Evolutionary conservation across 345 rosid genomes (phyloP).

Genomic region (Arabis alpina): DNA sequence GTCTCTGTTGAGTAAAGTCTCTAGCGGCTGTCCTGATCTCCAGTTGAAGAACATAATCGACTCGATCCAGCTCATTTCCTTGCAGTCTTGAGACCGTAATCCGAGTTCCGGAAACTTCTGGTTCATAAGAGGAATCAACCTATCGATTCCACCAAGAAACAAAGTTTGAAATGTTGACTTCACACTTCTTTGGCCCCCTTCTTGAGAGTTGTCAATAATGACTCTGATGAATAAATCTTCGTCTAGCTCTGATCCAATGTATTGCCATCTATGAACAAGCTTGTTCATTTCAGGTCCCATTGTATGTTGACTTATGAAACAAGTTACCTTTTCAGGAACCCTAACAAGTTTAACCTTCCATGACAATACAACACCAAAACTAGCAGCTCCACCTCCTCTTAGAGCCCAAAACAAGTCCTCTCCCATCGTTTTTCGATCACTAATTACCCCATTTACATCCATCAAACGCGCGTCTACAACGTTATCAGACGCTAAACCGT

Average conservation of each 20-base stretch:
- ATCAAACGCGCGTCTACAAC: slow-evolving; percentile 59
- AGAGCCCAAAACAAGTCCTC: slow-evolving; percentile 53
- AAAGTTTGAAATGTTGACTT: slow-evolving; percentile 39
- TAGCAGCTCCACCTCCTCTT: slow-evolving; percentile 51
- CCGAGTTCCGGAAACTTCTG: slow-evolving; percentile 52
- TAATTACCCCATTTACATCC: slow-evolving; percentile 50
- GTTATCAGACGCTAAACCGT: slow-evolving; percentile 62
- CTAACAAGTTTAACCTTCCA: slow-evolving; percentile 46
- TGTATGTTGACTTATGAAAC: slow-evolving; percentile 40
- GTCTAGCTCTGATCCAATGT: slow-evolving; percentile 34
- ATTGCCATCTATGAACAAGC: slow-evolving; percentile 42
- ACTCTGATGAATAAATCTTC: slow-evolving; percentile 57
- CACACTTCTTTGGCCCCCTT: slow-evolving; percentile 35
- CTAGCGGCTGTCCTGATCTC: slow-evolving; percentile 42
- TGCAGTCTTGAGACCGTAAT: slow-evolving; percentile 44
- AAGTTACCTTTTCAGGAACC: slow-evolving; percentile 49
- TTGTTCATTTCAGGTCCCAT: slow-evolving; percentile 36
- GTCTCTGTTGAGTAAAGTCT: slow-evolving; percentile 46
- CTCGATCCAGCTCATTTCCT: slow-evolving; percentile 56
- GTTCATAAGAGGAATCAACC: slow-evolving; percentile 44
- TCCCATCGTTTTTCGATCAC: slow-evolving; percentile 51
- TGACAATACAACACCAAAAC: slow-evolving; percentile 46
- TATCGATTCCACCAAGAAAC: slow-evolving; percentile 51
- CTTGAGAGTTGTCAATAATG: slow-evolving; percentile 18
- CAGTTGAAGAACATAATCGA: slow-evolving; percentile 49